phyloP scores from a whole-genome alignment of 139 green algal species.

The Micractinium conductrix region DNA sequence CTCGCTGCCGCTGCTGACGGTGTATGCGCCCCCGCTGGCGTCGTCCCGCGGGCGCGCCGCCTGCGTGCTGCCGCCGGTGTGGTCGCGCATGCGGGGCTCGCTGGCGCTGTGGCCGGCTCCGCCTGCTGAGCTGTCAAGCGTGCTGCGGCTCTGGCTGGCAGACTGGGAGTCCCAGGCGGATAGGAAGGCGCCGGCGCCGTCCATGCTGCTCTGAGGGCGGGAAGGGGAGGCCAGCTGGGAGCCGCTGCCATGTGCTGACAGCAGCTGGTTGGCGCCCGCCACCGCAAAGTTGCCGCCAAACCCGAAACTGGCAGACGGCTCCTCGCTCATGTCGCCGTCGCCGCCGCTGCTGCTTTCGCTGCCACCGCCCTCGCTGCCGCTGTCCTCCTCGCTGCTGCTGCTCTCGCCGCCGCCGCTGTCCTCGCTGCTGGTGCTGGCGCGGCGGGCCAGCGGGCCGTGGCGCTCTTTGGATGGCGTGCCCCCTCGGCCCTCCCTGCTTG shows the following conservation, averaged over 20 bases:
- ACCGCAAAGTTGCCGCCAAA: conserved; percentile 29
- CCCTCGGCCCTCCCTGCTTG: conserved; percentile 34
- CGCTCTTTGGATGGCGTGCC: conserved; percentile 32
- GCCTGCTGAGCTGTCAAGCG: conserved; percentile 2
- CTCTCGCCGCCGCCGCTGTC: not conserved
- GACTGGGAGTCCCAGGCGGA: conserved; percentile 9
- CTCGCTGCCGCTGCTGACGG: too few species aligned
- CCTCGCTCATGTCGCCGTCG: not conserved
- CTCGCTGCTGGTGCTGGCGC: not conserved
- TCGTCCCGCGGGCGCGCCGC: too few species aligned
- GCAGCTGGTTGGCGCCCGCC: conserved; percentile 13
- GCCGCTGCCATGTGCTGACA: not conserved
- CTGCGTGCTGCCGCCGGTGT: not conserved
- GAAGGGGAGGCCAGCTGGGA: not conserved
- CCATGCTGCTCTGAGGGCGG: conserved; percentile 8
- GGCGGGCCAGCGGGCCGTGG: not conserved
- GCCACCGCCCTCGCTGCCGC: not conserved
- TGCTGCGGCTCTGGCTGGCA: conserved; percentile 13
- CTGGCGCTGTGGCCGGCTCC: not conserved
- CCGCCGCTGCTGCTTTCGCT: not conserved
- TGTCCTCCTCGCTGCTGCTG: not conserved
- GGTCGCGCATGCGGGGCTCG: too few species aligned
- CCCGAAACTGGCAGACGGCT: conserved; percentile 7
- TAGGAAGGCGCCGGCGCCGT: not conserved
- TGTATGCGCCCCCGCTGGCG: too few species aligned